Conservation (phyloP, 176 grass and related monocot genomes). For the Musa beccarii region DNA sequence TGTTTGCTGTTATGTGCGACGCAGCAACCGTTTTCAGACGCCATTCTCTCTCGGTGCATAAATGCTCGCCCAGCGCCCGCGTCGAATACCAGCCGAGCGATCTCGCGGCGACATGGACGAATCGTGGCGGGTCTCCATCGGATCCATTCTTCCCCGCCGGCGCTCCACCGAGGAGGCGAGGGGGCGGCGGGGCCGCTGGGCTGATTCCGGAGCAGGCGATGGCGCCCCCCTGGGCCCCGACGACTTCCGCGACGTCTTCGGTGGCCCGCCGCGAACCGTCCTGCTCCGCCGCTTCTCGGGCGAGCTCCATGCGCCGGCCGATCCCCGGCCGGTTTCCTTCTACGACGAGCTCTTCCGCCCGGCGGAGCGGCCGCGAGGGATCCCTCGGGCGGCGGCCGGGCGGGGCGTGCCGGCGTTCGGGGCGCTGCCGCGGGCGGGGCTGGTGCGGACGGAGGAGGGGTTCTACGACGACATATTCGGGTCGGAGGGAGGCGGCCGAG, state of each 20-base stretch:
- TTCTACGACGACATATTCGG: constrained; percentile 91
- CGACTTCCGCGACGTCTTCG: constrained; percentile 88
- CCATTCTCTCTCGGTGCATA: not conserved
- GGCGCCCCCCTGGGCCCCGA: constrained; percentile 25
- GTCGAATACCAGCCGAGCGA: not conserved
- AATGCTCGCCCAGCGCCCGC: not conserved
- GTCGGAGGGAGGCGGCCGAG: constrained; percentile 11
- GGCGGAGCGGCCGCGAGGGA: not conserved
- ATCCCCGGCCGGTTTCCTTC: not conserved
- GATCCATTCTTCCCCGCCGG: constrained; percentile 7
- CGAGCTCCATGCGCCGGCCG: not conserved
- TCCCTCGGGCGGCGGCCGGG: not conserved
- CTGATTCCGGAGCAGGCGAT: not conserved
- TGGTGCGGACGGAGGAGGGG: constrained; percentile 47
- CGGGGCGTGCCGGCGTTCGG: not conserved
- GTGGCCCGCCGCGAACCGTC: constrained; percentile 74
- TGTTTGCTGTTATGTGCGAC: not conserved
- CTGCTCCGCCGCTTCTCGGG: constrained; percentile 68
- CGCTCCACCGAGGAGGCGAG: constrained; percentile 3
- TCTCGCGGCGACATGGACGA: constrained; percentile 1
- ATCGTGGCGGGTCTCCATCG: constrained; percentile 12
- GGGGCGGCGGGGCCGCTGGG: not conserved
- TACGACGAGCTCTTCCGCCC: constrained; percentile 15
- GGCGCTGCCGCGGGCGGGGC: not conserved
- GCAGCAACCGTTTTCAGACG: not conserved